Percentiles rank a stretch among this genome's conserved stretches.
These are phyloP conservation scores for Malus fusca DNA, from an alignment of 306 rosid species.

Conservation along the genomic window DNA sequence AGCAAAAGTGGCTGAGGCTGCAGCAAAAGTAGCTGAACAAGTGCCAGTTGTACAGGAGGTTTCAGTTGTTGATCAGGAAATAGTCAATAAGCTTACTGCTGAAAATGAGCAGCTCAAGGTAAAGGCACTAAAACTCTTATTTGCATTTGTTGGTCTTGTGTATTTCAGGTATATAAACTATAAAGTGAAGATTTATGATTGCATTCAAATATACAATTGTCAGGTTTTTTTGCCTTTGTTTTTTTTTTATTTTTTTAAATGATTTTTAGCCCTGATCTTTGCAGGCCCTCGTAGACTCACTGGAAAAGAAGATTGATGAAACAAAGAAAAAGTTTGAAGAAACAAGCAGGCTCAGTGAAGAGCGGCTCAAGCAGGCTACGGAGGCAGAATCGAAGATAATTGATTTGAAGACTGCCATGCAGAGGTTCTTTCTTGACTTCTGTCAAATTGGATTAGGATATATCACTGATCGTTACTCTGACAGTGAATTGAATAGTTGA, in stretches of 20 bases:
- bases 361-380: constrained; percentile 66
- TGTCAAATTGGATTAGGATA: constrained; percentile 11
- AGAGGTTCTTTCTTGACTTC: constrained; percentile 45
- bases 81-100: constrained; percentile 42
- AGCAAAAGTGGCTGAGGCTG: constrained; percentile 21
- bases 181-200: background rate
- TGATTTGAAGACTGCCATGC: constrained; percentile 73
- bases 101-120: constrained; percentile 80
- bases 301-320: constrained; percentile 69
- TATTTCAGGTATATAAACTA: background rate
- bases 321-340: constrained; percentile 51
- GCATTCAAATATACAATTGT: background rate
- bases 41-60: constrained; percentile 29
- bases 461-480: background rate
- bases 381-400: constrained; percentile 79
- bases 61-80: constrained; percentile 46
- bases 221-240: background rate
- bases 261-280: constrained; percentile 14
- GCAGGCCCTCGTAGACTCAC: constrained; percentile 63
- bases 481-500: background rate
- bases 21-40: constrained; percentile 30
- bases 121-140: background rate
- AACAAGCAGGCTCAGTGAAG: constrained; percentile 53
- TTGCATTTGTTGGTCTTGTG: background rate
- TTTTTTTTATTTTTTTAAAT: background rate